phyloP scores from a whole-genome alignment of 768 basidiomycete species.

The Kockovaella imperatae region DNA sequence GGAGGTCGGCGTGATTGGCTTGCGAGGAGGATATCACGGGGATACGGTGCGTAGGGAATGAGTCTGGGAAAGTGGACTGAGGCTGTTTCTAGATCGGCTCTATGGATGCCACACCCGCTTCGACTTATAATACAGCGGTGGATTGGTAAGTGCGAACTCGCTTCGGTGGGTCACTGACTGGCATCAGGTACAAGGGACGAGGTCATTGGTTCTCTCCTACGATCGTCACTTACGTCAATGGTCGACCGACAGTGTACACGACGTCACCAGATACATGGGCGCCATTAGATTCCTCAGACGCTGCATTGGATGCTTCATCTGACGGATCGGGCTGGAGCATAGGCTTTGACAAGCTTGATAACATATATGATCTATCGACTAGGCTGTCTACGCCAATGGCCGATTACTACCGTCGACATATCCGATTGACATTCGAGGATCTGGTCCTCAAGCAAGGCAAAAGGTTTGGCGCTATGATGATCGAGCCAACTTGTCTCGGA shows the following conservation, averaged over 20 bases:
- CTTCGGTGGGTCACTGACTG: background rate
- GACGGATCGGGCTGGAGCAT: constrained; percentile 20
- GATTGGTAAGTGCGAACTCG: constrained; percentile 58
- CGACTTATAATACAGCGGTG: constrained; percentile 69
- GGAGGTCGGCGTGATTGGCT: constrained; percentile 66
- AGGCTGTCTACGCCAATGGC: constrained; percentile 61
- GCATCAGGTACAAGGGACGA: constrained; percentile 61
- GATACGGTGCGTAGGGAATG: constrained; percentile 55
- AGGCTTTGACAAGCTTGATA: constrained; percentile 50
- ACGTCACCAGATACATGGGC: constrained; percentile 38
- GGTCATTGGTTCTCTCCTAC: constrained; percentile 94
- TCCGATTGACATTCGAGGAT: constrained; percentile 52
- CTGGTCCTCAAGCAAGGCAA: constrained; percentile 47
- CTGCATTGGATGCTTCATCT: background rate
- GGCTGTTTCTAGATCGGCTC: constrained; percentile 57
- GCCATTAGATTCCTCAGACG: constrained; percentile 11
- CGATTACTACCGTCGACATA: constrained; percentile 55
- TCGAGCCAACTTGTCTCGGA: constrained; percentile 89
- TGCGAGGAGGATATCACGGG: constrained; percentile 92
- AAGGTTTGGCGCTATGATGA: constrained; percentile 58
- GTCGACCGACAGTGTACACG: constrained; percentile 44
- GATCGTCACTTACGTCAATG: constrained; percentile 60
- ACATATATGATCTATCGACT: constrained; percentile 62
- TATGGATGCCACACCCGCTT: constrained; percentile 85
- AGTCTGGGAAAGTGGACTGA: background rate